Percentiles rank a stretch among this genome's conserved stretches.
Conservation (phyloP, 495 filamentous ascomycete species). For the Penicillium canariense region DNA sequence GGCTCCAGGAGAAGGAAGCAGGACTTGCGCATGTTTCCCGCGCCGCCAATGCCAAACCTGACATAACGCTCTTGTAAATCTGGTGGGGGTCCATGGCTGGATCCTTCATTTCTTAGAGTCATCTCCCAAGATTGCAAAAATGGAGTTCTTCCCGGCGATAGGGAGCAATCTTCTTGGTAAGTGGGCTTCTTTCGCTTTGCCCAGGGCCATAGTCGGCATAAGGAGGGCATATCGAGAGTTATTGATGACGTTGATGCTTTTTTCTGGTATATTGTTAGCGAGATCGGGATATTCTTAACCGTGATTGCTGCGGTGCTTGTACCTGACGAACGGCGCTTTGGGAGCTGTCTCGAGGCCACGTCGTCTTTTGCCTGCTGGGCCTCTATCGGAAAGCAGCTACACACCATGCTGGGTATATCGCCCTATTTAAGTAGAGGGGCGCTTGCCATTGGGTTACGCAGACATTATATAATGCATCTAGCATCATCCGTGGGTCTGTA, state of each 20-base stretch:
- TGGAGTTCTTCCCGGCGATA: constrained; percentile 7
- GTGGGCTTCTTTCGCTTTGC: constrained; percentile 10
- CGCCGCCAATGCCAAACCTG: constrained; percentile 40
- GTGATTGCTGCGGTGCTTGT: too few relatives aligned
- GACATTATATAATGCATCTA: constrained; percentile 1
- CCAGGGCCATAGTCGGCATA: constrained; percentile 22
- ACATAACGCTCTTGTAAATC: constrained; percentile 31
- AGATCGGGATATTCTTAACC: not conserved
- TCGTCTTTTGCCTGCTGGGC: too few relatives aligned
- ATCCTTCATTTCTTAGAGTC: not conserved
- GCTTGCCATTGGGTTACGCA: constrained; percentile 7
- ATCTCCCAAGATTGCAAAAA: constrained; percentile 13
- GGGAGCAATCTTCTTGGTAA: constrained; percentile 13
- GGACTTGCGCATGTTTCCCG: constrained; percentile 39
- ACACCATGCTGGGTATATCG: not conserved
- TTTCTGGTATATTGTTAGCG: not conserved
- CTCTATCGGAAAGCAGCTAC: too few relatives aligned
- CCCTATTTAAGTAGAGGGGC: not conserved
- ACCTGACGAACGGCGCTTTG: too few relatives aligned
- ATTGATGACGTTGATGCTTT: not conserved
- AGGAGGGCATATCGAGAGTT: constrained; percentile 13
- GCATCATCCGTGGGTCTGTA: not conserved
- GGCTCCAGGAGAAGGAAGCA: constrained; percentile 9
- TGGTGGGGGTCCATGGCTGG: not conserved
- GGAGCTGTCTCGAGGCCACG: too few relatives aligned